These are phyloP conservation scores for Diplodia scrobiculata DNA, from an alignment of 2,329 filamentous ascomycete genomes.

Conservation along the genomic window DNA sequence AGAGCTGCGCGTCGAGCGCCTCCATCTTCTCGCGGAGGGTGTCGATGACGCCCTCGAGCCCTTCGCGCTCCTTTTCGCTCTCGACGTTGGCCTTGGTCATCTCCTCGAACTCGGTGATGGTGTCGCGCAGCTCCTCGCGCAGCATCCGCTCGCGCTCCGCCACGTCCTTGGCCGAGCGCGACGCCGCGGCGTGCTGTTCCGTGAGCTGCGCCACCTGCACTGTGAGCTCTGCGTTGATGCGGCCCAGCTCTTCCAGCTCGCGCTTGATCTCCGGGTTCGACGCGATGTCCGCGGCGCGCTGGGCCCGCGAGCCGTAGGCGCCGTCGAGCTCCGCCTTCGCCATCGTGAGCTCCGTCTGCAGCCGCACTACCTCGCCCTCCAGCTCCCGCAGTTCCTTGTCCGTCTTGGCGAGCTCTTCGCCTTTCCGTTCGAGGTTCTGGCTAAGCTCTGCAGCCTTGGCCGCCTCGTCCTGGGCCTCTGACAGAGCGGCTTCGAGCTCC, in stretches of 20 bases:
- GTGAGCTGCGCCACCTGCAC: slow-evolving; percentile 42
- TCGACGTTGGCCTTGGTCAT: slow-evolving; percentile 71
- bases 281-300: slow-evolving; percentile 68
- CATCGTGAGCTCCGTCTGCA: slow-evolving; percentile 82
- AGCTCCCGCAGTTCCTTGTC: slow-evolving; percentile 41
- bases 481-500: slow-evolving; percentile 41
- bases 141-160: slow-evolving; percentile 51
- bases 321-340: slow-evolving; percentile 88
- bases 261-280: slow-evolving; percentile 59
- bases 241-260: slow-evolving; percentile 60
- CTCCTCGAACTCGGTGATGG: slow-evolving; percentile 68
- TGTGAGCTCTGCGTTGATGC: slow-evolving; percentile 48
- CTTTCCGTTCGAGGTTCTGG: slow-evolving; percentile 39
- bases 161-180: slow-evolving; percentile 42
- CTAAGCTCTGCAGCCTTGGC: slow-evolving; percentile 39
- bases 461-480: slow-evolving; percentile 43
- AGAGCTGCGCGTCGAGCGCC: slow-evolving; percentile 63
- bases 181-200: slow-evolving; percentile 41
- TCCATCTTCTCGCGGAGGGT: slow-evolving; percentile 65
- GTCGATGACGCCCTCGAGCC: slow-evolving; percentile 65
- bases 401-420: slow-evolving; percentile 39
- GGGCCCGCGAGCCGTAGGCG: slow-evolving; percentile 78
- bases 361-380: slow-evolving; percentile 65
- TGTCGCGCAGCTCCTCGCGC: slow-evolving; percentile 67
- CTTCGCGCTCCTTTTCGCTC: slow-evolving; percentile 69